A percentile compares a stretch with the other conserved stretches of the same genome.
These are phyloP conservation scores for Phytophthora vignae DNA, from an alignment of 352 stramenopile species.

Conservation along the genomic window DNA sequence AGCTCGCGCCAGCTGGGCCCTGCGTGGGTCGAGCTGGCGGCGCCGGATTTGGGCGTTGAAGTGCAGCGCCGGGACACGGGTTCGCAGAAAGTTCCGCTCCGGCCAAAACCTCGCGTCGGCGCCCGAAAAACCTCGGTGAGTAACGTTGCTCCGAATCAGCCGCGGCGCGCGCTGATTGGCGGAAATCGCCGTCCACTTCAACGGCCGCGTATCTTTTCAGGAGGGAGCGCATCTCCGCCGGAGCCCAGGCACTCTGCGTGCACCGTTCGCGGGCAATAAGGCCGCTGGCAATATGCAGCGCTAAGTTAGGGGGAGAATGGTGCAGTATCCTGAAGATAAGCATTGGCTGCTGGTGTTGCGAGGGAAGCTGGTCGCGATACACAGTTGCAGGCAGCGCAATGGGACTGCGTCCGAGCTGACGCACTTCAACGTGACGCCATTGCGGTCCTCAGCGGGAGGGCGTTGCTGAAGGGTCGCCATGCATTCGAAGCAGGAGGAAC, in stretches of 20 bases:
- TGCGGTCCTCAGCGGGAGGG: background rate
- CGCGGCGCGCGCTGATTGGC: slow-evolving; percentile 12
- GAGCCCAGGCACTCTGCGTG: background rate
- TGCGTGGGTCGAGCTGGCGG: slow-evolving; percentile 14
- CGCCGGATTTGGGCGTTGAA: slow-evolving; percentile 40
- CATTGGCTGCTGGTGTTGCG: too few relatives aligned
- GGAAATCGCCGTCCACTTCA: slow-evolving; percentile 19
- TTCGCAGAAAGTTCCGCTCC: slow-evolving; percentile 53
- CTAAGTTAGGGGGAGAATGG: too few relatives aligned
- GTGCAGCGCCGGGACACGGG: slow-evolving; percentile 26
- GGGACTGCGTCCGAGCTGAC: background rate
- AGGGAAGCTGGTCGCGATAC: too few relatives aligned
- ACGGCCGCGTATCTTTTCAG: slow-evolving; percentile 27
- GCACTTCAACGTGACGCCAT: slow-evolving; percentile 20
- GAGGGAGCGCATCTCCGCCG: background rate
- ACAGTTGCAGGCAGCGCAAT: too few relatives aligned
- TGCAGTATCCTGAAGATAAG: too few relatives aligned
- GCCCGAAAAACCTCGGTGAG: slow-evolving; percentile 21
- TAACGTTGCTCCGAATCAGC: slow-evolving; percentile 36
- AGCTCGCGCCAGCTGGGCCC: slow-evolving; percentile 12
- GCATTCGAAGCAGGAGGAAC: background rate
- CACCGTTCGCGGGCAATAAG: background rate
- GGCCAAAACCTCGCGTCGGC: slow-evolving; percentile 5
- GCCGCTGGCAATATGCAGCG: background rate
- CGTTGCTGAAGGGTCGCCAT: slow-evolving; percentile 32